Base-by-base conservation (phyloP, 805 yeast genomes). In the Zygosaccharomyces rouxii region DNA sequence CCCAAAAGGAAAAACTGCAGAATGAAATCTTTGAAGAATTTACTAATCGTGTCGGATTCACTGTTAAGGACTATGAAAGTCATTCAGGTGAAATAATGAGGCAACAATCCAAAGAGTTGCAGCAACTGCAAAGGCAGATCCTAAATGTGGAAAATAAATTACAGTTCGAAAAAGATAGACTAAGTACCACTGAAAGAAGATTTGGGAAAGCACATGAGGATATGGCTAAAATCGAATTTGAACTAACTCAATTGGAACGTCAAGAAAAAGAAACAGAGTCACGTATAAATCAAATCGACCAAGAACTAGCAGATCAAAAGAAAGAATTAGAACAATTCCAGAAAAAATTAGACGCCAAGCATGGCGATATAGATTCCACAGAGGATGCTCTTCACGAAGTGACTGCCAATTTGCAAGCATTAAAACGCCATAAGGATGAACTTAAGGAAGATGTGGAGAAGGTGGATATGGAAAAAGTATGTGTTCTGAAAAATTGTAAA, bases 401-500 rank as follows among this genome's bases (percentile, higher is more conserved):
- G 1, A 57, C 54, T 18, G 43, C 52, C 1, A 48, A 55, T 25
- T 55, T 64, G 16, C 69, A 68, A 35, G 55, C 38, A 11, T 59
- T 37, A 52, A 62, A 53, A 69, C 74, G 59, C 62, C 69, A 54
- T 51, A 72, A 41, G 18, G 68, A 71, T 3, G 64, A 62, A 6
- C 55, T 71, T 5, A 82, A 80, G 55, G 88, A 81, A 54, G 74
- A 73, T 22, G 56, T 78, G 5, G 81, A 82, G 35, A 77, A 76
- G 49, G 58, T 72, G 4, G 79, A 77, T 50, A 60, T 79, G 28
- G 86, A 81, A 43, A 77, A 83, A 58, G 68, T 79, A 7, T 77
- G 78, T 53, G 70, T 79, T 16, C 71, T 89, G 51, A 81, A 83
- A 53, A 80, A 79, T 53, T 86, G 96, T 67, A 87, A 86, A 57